phyloP scores from a whole-genome alignment of 2,329 filamentous ascomycete genomes.

The Colletotrichum kahawae region DNA sequence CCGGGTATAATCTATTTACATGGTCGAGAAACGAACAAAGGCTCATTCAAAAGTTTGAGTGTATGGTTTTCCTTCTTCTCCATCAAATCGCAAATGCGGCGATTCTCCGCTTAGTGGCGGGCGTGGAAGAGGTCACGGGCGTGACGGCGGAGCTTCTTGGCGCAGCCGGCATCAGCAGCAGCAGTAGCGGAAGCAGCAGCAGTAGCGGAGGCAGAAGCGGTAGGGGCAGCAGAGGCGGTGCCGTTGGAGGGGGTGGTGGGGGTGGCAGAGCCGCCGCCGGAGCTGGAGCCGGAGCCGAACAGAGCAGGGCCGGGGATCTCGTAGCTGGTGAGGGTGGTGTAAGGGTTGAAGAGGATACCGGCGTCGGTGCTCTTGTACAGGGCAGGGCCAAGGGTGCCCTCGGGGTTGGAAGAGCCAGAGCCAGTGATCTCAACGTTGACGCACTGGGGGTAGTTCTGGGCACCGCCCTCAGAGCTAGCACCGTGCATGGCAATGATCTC shows the following conservation, averaged over 20 bases:
- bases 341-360: slow-evolving; percentile 38
- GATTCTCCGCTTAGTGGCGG: slow-evolving; percentile 3
- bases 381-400: slow-evolving; percentile 33
- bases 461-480: slow-evolving; percentile 45
- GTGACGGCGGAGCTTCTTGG: slow-evolving; percentile 6
- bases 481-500: slow-evolving; percentile 58
- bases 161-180: neutral
- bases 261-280: slow-evolving; percentile 25
- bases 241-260: slow-evolving; percentile 13
- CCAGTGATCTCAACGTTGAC: slow-evolving; percentile 52
- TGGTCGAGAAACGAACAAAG: slow-evolving; percentile 10
- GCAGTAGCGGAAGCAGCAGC: no score
- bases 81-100: neutral
- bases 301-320: slow-evolving; percentile 34
- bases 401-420: slow-evolving; percentile 36
- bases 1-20: slow-evolving; percentile 21
- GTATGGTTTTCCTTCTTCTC: neutral
- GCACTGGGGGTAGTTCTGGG: slow-evolving; percentile 58
- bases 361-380: slow-evolving; percentile 33
- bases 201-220: neutral
- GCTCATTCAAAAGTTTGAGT: neutral
- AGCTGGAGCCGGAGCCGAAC: slow-evolving; percentile 2
- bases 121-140: slow-evolving; percentile 10
- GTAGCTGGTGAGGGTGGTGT: slow-evolving; percentile 31
- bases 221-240: neutral